phyloP scores from a whole-genome alignment of 139 green algal genomes.

The Prasinococcaceae sp. region DNA sequence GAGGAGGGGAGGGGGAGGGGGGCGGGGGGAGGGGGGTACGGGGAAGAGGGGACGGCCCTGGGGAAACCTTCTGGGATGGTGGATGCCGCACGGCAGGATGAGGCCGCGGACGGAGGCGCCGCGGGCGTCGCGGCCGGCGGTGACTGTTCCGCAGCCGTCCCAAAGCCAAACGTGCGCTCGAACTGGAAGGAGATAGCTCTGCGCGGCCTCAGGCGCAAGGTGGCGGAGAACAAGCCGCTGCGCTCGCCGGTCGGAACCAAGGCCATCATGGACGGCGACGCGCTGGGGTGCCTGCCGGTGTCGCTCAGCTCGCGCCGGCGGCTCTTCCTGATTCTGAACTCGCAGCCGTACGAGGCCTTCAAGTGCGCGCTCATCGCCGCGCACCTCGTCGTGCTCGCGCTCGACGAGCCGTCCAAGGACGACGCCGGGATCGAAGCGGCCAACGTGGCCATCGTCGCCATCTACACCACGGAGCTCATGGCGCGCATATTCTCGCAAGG shows the following conservation, averaged over 20 bases:
- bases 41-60: neutral
- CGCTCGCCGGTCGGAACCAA: neutral
- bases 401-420: neutral
- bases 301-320: neutral
- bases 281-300: neutral
- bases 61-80: neutral
- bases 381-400: constrained; percentile 1
- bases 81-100: neutral
- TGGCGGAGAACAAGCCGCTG: neutral
- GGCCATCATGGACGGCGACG: neutral
- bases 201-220: neutral
- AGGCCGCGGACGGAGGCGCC: neutral
- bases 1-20: neutral
- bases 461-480: constrained; percentile 3
- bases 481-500: neutral
- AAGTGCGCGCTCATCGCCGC: neutral
- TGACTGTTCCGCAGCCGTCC: neutral
- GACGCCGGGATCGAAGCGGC: neutral
- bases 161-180: neutral
- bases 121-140: neutral
- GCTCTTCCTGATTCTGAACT: neutral
- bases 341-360: constrained; percentile 4
- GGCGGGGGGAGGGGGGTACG: neutral
- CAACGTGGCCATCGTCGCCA: neutral
- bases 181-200: neutral